phyloP scores from a whole-genome alignment of 306 rosid genomes.

The Vigna unguiculata region DNA sequence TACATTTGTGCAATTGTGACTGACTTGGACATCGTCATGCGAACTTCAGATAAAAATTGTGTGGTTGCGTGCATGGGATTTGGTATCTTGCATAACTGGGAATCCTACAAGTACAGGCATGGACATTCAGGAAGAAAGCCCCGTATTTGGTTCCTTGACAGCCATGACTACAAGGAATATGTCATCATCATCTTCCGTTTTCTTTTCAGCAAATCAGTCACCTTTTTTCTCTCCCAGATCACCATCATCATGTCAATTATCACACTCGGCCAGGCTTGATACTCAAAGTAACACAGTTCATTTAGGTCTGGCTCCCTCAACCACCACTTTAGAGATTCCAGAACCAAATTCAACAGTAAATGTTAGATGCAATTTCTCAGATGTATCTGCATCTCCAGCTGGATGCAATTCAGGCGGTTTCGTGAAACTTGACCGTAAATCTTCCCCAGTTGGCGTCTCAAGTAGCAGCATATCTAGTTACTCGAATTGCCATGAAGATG shows the following conservation, averaged over 20 bases:
- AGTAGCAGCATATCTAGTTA: constrained; percentile 66
- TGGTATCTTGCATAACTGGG: constrained; percentile 42
- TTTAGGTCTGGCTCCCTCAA: constrained; percentile 54
- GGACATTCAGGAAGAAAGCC: constrained; percentile 79
- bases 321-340: constrained; percentile 55
- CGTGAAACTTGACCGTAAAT: constrained; percentile 59
- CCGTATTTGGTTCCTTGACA: constrained; percentile 57
- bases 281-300: constrained; percentile 51
- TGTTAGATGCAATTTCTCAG: constrained; percentile 51
- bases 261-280: constrained; percentile 59
- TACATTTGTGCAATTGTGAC: constrained; percentile 15
- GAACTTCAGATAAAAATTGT: constrained; percentile 47
- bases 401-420: constrained; percentile 55
- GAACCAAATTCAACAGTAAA: constrained; percentile 60
- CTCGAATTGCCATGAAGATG: constrained; percentile 45
- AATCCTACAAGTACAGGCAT: constrained; percentile 49
- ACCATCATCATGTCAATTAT: constrained; percentile 61
- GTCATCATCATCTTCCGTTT: constrained; percentile 83
- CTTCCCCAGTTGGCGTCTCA: constrained; percentile 68
- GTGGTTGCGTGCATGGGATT: constrained; percentile 45
- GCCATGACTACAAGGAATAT: constrained; percentile 68
- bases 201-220: constrained; percentile 85
- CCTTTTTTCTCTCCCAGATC: constrained; percentile 92
- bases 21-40: constrained; percentile 32
- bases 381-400: constrained; percentile 53